Base-by-base conservation (phyloP, 1,284 basidiomycete genomes). In the Malassezia restricta region DNA sequence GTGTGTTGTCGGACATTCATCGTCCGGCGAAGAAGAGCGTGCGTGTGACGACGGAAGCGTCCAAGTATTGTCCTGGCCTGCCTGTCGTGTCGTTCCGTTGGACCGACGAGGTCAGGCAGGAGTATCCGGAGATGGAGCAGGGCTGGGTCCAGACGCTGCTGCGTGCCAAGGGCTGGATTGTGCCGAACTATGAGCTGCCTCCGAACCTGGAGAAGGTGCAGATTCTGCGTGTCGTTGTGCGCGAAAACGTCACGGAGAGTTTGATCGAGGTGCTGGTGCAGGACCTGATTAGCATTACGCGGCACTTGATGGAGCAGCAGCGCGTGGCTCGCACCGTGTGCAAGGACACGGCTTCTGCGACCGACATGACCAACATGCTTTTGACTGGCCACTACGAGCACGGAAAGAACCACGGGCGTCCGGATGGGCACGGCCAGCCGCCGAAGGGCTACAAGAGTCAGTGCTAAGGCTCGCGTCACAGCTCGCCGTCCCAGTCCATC, bases 81-180 rank as follows among this genome's bases (percentile, higher is more conserved):
- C 91, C 91, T 3, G 90, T 95, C 12, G 87, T 95, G 0, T 77
- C 87, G 0, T 96, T 96, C 83, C 68, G 69, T 45, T 91, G 94
- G 78, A 83, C 84, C 1, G 83, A 94, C 67, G 75, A 78, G 12
- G 65, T 71, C 56, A 51, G 57, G 27, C 17, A 47, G 6, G 49
- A 64, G 43, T 58, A 70, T 45, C 65, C 68, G 9, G 28, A 65
- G 9, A 55, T 73, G 17, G 55, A 90, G 73, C 91, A 95, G 75
- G 81, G 80, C 57, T 92, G 88, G 87, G 82, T 95, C 39, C 91
- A 95, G 68, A 83, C 80, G 0, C 76, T 87, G 2, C 75, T 90
- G 27, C 78, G 87, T 43, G 76, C 79, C 12, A 85, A 82, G 71
- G 84, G 85, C 57, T 89, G 86, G 83, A 81, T 72, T 47, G 68